phyloP scores from a whole-genome alignment of 2,329 filamentous ascomycete species.

The Verticillium zaregamsianum region DNA sequence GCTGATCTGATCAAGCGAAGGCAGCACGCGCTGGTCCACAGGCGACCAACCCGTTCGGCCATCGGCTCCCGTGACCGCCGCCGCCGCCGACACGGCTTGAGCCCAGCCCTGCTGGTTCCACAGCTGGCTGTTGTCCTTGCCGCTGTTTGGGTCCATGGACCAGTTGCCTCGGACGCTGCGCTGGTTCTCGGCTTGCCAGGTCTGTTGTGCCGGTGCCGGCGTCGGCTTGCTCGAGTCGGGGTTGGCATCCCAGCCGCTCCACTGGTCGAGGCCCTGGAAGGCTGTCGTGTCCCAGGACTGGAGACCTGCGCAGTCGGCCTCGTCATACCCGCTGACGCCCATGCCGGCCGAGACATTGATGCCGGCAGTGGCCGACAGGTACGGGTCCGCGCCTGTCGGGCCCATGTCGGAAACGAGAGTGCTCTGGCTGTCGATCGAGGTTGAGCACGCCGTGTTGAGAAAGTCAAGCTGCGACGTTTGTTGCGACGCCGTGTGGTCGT shows the following conservation, averaged over 20 bases:
- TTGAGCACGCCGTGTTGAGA: conserved; percentile 8
- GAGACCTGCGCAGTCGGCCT: conserved; percentile 7
- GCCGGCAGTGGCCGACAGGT: conserved; percentile 12
- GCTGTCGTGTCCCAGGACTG: conserved; percentile 10
- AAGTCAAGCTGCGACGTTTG: conserved; percentile 11
- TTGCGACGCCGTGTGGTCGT: conserved; percentile 3
- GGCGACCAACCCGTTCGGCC: conserved; percentile 12
- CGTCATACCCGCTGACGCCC: conserved; percentile 11
- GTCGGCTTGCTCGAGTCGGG: conserved; percentile 1
- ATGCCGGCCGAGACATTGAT: conserved; percentile 13
- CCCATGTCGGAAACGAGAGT: conserved; percentile 12
- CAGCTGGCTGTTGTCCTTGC: conserved; percentile 22
- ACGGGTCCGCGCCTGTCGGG: conserved; percentile 10
- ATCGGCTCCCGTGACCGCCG: conserved; percentile 19
- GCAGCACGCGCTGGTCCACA: conserved; percentile 10
- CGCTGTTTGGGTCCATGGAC: conserved; percentile 9
- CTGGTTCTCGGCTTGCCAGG: conserved; percentile 13
- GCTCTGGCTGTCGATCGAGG: conserved; percentile 13
- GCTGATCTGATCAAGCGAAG: conserved; percentile 12
- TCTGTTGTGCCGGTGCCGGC: conserved; percentile 6
- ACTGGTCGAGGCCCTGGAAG: conserved; percentile 12
- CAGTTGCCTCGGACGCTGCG: conserved; percentile 17
- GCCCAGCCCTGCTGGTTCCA: conserved; percentile 24
- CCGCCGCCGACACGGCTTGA: conserved; percentile 28
- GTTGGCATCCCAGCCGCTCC: conserved; percentile 12